Evolutionary conservation across 176 grass and related monocot genomes (phyloP).

Genomic region (Triticum urartu): DNA sequence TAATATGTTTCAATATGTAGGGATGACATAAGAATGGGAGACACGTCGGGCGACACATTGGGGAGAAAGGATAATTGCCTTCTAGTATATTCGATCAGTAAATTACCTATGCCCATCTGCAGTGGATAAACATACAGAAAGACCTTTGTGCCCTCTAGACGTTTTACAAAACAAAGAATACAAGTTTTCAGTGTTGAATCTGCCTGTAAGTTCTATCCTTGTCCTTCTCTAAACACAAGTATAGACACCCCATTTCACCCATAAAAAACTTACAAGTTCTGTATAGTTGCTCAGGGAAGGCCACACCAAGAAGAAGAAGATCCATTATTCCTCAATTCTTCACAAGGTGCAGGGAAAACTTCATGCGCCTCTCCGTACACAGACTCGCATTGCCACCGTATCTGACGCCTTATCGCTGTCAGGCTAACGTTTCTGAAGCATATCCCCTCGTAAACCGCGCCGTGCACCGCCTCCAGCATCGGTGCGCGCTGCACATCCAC

Average conservation of each 20-base stretch:
- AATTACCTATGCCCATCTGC: not conserved
- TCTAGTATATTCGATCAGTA: not conserved
- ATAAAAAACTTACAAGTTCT: not conserved
- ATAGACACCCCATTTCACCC: constrained; percentile 1
- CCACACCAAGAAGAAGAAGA: constrained; percentile 61
- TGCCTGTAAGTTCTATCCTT: constrained; percentile 2
- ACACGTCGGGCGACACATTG: not conserved
- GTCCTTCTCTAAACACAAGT: not conserved
- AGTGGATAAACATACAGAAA: not conserved
- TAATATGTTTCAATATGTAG: not conserved
- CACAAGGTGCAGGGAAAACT: constrained; percentile 66
- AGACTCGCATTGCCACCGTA: constrained; percentile 69
- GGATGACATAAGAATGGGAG: not conserved
- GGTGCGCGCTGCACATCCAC: constrained; percentile 42
- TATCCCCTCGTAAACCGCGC: constrained; percentile 58
- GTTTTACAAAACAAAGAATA: not conserved
- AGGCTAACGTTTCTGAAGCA: constrained; percentile 81
- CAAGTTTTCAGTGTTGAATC: not conserved
- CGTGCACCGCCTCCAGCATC: constrained; percentile 59
- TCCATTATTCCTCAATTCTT: constrained; percentile 49
- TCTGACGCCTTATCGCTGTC: constrained; percentile 29
- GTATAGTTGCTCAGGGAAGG: constrained; percentile 27
- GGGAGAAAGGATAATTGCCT: not conserved
- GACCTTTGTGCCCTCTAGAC: not conserved
- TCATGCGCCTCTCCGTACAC: constrained; percentile 61